A percentile compares a stretch with the other conserved stretches of the same genome.
Conservation (phyloP, 306 rosid genomes). For the Sicyos edulis region DNA sequence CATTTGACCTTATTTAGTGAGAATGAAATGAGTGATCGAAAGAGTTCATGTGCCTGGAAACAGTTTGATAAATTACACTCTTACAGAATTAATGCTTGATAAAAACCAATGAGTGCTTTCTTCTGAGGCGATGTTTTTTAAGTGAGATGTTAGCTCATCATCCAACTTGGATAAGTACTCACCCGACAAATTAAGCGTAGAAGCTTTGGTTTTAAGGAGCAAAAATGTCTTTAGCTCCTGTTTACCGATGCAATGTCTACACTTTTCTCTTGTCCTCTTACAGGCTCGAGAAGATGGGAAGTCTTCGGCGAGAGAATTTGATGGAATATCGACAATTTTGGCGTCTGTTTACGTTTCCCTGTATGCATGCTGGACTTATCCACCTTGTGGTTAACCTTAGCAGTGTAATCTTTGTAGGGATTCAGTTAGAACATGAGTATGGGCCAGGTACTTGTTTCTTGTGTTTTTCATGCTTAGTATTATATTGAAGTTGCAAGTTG, state of each 20-base stretch:
- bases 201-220: not conserved
- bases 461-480: constrained; percentile 1
- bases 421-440: constrained; percentile 65
- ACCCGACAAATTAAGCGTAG: not conserved
- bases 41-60: constrained; percentile 19
- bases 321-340: constrained; percentile 52
- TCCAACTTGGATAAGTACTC: not conserved
- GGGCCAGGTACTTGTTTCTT: constrained; percentile 47
- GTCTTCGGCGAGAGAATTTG: constrained; percentile 44
- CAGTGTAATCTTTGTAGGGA: constrained; percentile 63
- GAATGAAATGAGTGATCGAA: not conserved
- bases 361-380: constrained; percentile 71
- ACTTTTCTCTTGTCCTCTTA: constrained; percentile 13
- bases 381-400: constrained; percentile 72
- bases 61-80: too few relatives aligned
- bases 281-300: constrained; percentile 90
- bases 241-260: not conserved
- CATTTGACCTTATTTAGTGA: not conserved
- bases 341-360: constrained; percentile 83
- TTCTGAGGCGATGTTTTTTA: not conserved
- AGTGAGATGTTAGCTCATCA: not conserved
- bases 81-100: too few relatives aligned
- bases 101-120: not conserved
- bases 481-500: not conserved
- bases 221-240: not conserved